Base-by-base conservation (phyloP, 2,329 filamentous ascomycete genomes). In the Blumeria hordei region DNA sequence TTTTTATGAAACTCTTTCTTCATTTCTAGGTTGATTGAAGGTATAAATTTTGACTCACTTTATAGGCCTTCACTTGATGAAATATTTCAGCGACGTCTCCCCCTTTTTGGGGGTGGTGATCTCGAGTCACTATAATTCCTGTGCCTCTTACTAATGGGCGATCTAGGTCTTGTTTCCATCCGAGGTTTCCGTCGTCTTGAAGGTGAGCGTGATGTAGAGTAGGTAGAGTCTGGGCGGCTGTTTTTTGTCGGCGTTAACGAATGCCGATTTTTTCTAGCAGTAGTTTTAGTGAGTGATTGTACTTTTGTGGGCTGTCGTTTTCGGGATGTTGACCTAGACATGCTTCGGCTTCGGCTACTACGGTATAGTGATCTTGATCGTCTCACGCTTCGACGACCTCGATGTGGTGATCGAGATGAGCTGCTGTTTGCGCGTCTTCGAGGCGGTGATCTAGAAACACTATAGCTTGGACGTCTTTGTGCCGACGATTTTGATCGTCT, bases 101-200 rank as follows among this genome's bases (percentile, higher is more conserved):
- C 62, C 52, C 63, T 56, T 52, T 63, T 63, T 44, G 62, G 61
- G 43, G 63, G 62, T n/a, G 61, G 61, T 53, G 62, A 64, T 53
- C 58, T 59, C 28, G 63, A 64, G 44, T 59, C 57, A 47, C 59
- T 62, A 39, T 60, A 57, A 49, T 61, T 59, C 55, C 62, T 58
- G 57, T 62, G 60, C 56, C 63, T 61, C 59, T 64, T 65, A 0
- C 47, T 11, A 9, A 58, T 56, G 35, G 62, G 63, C 45, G 63
- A 58, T 36, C 58, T 55, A 2, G 63, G 63, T 50, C 62, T 58
- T 43, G 58, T 62, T 35, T 60, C 56, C 32, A 56, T 55, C 28
- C 59, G 53, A 28, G 21, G 21, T 28, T 28, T 28, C 21, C 21
- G 21, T 28, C 21, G 21, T 4, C 21, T 28, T 21, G 54, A 55